Evolutionary conservation across 1,284 basidiomycete species (phyloP).

Genomic region (Apiotrichum gracile): DNA sequence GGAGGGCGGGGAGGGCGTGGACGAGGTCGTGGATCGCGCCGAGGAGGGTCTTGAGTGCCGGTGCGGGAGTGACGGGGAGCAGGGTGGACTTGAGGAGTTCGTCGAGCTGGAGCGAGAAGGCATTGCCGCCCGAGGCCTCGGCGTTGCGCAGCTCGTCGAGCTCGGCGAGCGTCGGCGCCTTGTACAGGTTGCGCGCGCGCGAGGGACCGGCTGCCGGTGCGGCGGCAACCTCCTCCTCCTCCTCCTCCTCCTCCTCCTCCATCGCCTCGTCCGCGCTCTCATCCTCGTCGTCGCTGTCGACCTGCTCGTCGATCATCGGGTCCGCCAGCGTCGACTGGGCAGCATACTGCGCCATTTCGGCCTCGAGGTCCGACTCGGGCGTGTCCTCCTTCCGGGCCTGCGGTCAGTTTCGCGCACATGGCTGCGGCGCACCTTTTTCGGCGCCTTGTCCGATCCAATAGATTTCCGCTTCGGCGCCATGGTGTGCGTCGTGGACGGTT

Average conservation of each 20-base stretch:
- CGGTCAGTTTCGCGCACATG: background rate
- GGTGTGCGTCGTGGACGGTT: background rate
- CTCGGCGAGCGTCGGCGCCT: constrained; percentile 56
- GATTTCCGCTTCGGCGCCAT: constrained; percentile 17
- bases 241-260: constrained; percentile 29
- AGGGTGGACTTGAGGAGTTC: constrained; percentile 75
- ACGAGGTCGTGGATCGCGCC: constrained; percentile 68
- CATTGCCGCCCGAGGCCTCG: constrained; percentile 31
- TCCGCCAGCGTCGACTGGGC: constrained; percentile 13
- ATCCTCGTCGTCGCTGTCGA: constrained; percentile 18
- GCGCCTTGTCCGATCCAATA: background rate
- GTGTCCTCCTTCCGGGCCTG: constrained; percentile 8
- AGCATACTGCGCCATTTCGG: constrained; percentile 14
- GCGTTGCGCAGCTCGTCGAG: constrained; percentile 52
- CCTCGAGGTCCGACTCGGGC: constrained; percentile 16
- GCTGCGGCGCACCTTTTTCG: constrained; percentile 11
- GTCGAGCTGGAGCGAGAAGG: constrained; percentile 53
- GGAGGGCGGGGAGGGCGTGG: constrained; percentile 54
- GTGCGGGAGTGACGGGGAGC: constrained; percentile 50
- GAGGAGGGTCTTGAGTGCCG: constrained; percentile 61
- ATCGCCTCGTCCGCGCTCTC: constrained; percentile 15
- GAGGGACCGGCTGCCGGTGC: constrained; percentile 26
- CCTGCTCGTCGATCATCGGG: constrained; percentile 22
- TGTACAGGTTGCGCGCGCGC: constrained; percentile 42
- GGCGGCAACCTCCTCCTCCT: constrained; percentile 35